Base-by-base conservation (phyloP, 768 basidiomycete genomes). In the Tricholoma furcatifolium region DNA sequence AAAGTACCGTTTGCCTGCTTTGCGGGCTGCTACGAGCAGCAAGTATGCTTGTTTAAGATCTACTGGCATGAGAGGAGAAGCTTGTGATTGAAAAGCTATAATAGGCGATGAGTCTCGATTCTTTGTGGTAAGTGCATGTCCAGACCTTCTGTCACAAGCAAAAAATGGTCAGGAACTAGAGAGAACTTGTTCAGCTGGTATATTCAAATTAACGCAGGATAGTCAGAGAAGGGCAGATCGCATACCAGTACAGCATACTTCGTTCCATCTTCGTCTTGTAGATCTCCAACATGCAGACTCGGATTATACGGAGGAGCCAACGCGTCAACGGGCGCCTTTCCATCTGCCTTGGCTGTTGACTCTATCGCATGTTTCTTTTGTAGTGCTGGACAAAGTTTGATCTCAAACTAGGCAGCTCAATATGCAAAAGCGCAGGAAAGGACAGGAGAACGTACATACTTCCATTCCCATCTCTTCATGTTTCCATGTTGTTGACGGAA, bases 261-360 rank as follows among this genome's bases (percentile, higher is more conserved):
- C 31, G 76, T 74, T 9, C 73, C 76, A 40, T 79, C 81, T 45
- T 82, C 82, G 51, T 87, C 84, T 47, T 76, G 77, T 45, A 96
- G 66, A 57, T 90, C 87, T 0, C 91, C 93, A 1, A 97, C 70
- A 59, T 81, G 79, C 12, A 98, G 74, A 49, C 87, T 84, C 7
- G 80, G 75, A 44, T 82, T 82, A 65, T 95, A 97, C 4, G 95
- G 95, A 4, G 91, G 89, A n/a, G 78, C 71, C 67, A 98, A 96
- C 0, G 93, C 93, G 62, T 93, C 84, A 20, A 59, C 62, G 39
- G 73, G 74, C 51, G 67, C 27, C 27, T 27, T 68, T 46, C 65
- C 64, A 54, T 67, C 56, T 17, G 43, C 38, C 56, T 69, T 57
- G 50, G 50, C 59, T 50, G 55, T 46, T 51, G 62, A 56, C 53